These are phyloP conservation scores for Cydonia oblonga DNA, from an alignment of 331 rosid species.

Conservation along the genomic window DNA sequence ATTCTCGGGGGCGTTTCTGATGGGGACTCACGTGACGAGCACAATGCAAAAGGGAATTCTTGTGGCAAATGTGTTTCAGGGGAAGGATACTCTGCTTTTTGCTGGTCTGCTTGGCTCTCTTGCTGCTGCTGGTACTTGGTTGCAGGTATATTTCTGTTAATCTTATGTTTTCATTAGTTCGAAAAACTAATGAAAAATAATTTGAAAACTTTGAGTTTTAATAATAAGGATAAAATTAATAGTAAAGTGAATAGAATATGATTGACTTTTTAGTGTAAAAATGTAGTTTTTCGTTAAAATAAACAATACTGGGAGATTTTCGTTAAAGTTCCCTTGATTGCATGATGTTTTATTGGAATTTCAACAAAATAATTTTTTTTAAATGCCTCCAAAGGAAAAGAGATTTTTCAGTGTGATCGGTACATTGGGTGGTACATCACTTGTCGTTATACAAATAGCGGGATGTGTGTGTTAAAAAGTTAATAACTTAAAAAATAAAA, in stretches of 20 bases:
- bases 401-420: too few species aligned
- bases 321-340: too few species aligned
- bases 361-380: neutral
- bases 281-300: too few species aligned
- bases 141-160: conserved; percentile 42
- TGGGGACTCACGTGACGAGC: conserved; percentile 85
- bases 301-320: accelerated
- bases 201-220: too few species aligned
- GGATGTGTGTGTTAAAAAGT: too few species aligned
- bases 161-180: neutral
- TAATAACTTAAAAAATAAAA: too few species aligned
- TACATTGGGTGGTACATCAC: accelerated
- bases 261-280: too few species aligned
- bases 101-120: conserved; percentile 90
- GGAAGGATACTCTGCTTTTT: conserved; percentile 56
- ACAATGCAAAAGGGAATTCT: conserved; percentile 97
- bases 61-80: conserved; percentile 64
- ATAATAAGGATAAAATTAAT: too few species aligned
- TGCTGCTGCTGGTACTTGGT: conserved; percentile 99
- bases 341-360: neutral
- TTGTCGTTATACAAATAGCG: too few species aligned
- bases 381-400: too few species aligned
- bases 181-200: too few species aligned
- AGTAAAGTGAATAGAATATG: too few species aligned
- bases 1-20: conserved; percentile 70